Conservation (phyloP, 2,329 filamentous ascomycete species). For the Penicillium sp. region DNA sequence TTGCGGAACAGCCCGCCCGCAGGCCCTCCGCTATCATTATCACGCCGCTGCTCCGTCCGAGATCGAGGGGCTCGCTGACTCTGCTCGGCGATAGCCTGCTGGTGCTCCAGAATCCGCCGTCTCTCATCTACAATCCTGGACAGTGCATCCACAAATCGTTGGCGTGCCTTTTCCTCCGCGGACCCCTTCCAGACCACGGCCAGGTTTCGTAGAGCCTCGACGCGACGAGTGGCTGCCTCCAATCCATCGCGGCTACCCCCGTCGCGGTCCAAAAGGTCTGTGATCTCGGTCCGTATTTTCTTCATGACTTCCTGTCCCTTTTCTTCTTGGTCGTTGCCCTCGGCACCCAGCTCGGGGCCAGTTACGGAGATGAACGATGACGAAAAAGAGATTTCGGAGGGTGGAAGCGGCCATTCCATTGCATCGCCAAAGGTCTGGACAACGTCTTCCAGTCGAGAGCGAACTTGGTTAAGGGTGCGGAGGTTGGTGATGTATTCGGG, state of each 20-base stretch:
- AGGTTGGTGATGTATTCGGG: slow-evolving; percentile 75
- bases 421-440: slow-evolving; percentile 91
- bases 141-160: slow-evolving; percentile 78
- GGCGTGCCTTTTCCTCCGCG: slow-evolving; percentile 83
- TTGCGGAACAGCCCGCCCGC: slow-evolving; percentile 56
- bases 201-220: slow-evolving; percentile 76
- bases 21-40: slow-evolving; percentile 41
- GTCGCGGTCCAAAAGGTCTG: slow-evolving; percentile 62
- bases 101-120: slow-evolving; percentile 50
- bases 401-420: slow-evolving; percentile 92
- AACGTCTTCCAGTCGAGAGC: slow-evolving; percentile 80
- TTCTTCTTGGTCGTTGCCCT: slow-evolving; percentile 73
- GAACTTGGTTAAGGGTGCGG: slow-evolving; percentile 79
- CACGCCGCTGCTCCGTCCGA: slow-evolving; percentile 30
- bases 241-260: slow-evolving; percentile 67
- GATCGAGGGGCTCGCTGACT: slow-evolving; percentile 23
- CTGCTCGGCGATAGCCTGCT: slow-evolving; percentile 25
- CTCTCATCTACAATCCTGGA: slow-evolving; percentile 80
- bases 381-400: slow-evolving; percentile 79
- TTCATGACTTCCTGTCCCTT: slow-evolving; percentile 81
- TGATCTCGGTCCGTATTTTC: slow-evolving; percentile 67
- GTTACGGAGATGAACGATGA: slow-evolving; percentile 90
- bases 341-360: slow-evolving; percentile 71
- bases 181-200: slow-evolving; percentile 92
- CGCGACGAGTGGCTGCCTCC: slow-evolving; percentile 66